Percentiles rank a stretch among this genome's conserved stretches.
Evolutionary conservation across 2,329 filamentous ascomycete species (phyloP).

Genomic region (Elsinoe ampelina): DNA sequence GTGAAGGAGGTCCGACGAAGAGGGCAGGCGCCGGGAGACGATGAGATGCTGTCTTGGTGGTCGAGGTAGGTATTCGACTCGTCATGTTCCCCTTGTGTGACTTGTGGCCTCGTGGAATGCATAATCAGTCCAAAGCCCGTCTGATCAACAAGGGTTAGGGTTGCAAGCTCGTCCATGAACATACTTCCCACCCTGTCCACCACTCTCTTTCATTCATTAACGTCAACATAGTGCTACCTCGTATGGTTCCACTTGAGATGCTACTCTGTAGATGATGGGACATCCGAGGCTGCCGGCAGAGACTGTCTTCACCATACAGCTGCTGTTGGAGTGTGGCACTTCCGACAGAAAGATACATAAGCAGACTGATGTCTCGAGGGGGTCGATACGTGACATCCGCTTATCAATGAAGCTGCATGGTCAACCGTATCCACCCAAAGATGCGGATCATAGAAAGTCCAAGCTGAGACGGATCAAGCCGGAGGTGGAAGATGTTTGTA

Average conservation of each 20-base stretch:
- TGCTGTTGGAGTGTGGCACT: not conserved
- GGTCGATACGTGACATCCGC: not conserved
- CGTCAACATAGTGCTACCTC: not conserved
- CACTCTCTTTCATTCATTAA: not conserved
- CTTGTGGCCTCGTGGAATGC: no score
- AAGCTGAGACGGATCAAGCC: not conserved
- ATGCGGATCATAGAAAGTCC: not conserved
- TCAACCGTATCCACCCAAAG: not conserved
- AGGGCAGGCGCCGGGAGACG: conserved; percentile 63
- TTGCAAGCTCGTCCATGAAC: no score
- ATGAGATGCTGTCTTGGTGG: conserved; percentile 34
- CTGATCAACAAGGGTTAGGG: no score
- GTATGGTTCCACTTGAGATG: not conserved
- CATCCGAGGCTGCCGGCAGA: not conserved
- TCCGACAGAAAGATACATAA: not conserved
- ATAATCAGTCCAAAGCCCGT: no score
- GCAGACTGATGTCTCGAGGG: not conserved
- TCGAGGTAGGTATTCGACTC: conserved; percentile 15
- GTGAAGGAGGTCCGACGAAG: conserved; percentile 72
- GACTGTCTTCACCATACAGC: not conserved
- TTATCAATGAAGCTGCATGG: not conserved
- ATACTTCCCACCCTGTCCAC: no score
- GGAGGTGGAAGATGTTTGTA: not conserved
- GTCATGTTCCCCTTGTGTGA: not conserved
- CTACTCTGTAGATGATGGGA: not conserved